Percentiles rank a stretch among this genome's conserved stretches.
These are phyloP conservation scores for Chrysoporthe austroafricana DNA, from an alignment of 2,329 filamentous ascomycete genomes.

Conservation along the genomic window DNA sequence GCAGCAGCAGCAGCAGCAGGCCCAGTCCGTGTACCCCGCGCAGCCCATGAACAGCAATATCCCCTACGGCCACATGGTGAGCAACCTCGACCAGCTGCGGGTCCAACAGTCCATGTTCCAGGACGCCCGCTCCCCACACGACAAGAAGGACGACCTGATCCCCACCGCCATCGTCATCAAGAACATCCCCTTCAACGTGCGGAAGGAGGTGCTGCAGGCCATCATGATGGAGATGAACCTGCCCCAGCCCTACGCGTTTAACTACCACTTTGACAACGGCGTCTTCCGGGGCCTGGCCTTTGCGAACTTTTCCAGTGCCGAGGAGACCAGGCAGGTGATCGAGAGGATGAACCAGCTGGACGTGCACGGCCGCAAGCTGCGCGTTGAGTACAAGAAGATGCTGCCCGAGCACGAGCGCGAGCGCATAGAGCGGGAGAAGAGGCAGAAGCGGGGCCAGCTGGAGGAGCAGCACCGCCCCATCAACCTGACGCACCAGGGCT, in stretches of 20 bases:
- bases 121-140: conserved; percentile 44
- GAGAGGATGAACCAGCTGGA: conserved; percentile 95
- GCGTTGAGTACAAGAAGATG: conserved; percentile 99
- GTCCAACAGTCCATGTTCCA: conserved; percentile 43
- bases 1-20: neutral
- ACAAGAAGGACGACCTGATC: conserved; percentile 75
- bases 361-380: conserved; percentile 88
- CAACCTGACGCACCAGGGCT: conserved; percentile 81
- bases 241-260: conserved; percentile 96
- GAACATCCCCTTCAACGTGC: conserved; percentile 97
- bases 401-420: conserved; percentile 91
- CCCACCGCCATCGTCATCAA: conserved; percentile 99
- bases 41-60: conserved; percentile 37
- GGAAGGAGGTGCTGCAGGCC: conserved; percentile 91
- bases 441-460: conserved; percentile 91
- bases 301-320: conserved; percentile 94
- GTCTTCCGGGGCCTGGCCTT: conserved; percentile 96
- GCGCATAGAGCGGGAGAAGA: conserved; percentile 94
- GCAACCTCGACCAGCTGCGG: conserved; percentile 39
- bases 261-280: conserved; percentile 98
- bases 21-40: conserved; percentile 21
- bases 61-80: conserved; percentile 48
- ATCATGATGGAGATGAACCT: conserved; percentile 95
- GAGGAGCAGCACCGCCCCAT: conserved; percentile 91
- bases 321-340: conserved; percentile 92